Conservation (phyloP, 1,284 basidiomycete species). For the Leccinum holopus region DNA sequence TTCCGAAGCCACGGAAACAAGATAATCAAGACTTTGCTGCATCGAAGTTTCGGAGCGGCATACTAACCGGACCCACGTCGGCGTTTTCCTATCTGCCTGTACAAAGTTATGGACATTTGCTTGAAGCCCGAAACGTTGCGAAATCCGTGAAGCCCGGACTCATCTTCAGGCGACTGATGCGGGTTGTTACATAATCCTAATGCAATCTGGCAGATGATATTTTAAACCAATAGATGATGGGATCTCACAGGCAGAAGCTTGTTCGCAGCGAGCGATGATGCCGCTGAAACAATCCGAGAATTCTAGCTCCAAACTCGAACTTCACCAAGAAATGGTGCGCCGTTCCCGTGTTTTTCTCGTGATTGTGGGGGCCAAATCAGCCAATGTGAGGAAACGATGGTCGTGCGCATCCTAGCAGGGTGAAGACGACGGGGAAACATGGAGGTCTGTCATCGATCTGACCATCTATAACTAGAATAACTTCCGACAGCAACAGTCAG, state of each 20-base stretch:
- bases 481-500: background rate
- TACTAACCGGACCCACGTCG: background rate
- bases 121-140: no score
- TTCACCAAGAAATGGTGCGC: no score
- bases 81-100: no score
- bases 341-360: no score
- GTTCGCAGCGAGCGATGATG: no score
- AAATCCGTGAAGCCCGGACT: background rate
- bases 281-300: no score
- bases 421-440: background rate
- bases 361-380: background rate
- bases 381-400: background rate
- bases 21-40: background rate
- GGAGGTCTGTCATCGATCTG: background rate
- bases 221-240: no score
- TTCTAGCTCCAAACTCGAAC: no score
- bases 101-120: no score
- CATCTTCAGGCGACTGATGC: background rate
- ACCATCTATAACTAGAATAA: background rate
- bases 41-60: background rate
- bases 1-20: background rate
- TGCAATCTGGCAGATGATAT: no score
- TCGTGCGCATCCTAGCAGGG: background rate
- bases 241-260: no score
- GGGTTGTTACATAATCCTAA: background rate